phyloP scores from a whole-genome alignment of 345 rosid genomes.

The Eucalyptus decipiens region DNA sequence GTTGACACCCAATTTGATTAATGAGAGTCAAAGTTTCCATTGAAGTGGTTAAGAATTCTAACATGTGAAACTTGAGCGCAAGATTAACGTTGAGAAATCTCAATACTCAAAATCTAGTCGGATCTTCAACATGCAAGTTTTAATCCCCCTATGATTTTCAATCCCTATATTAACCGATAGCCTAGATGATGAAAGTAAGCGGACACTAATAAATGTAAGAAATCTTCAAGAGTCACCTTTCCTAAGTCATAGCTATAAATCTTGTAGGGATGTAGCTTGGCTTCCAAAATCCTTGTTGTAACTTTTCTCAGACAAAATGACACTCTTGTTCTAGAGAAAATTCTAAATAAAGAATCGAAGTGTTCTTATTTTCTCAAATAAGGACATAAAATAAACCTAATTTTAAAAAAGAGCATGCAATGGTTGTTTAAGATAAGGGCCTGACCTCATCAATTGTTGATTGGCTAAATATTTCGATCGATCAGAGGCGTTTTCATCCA shows the following conservation, averaged over 20 bases:
- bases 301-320: accelerated
- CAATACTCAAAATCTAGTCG: neutral
- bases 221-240: too few relatives aligned
- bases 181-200: too few relatives aligned
- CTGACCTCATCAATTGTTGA: accelerated
- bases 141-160: neutral
- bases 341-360: too few relatives aligned
- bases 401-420: accelerated
- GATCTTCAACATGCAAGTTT: neutral
- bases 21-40: neutral
- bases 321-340: too few relatives aligned
- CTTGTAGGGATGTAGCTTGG: neutral
- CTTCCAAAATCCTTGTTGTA: too few relatives aligned
- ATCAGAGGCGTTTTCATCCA: accelerated
- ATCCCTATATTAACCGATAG: too few relatives aligned
- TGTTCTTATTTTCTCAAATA: too few relatives aligned
- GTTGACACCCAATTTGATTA: neutral
- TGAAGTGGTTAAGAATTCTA: neutral
- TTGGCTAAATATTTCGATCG: accelerated
- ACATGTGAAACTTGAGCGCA: accelerated
- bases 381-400: accelerated
- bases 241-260: neutral
- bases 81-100: neutral
- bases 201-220: too few relatives aligned
- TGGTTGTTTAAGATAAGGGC: accelerated